Conservation (phyloP, 345 rosid genomes). For the Linum trigynum region DNA sequence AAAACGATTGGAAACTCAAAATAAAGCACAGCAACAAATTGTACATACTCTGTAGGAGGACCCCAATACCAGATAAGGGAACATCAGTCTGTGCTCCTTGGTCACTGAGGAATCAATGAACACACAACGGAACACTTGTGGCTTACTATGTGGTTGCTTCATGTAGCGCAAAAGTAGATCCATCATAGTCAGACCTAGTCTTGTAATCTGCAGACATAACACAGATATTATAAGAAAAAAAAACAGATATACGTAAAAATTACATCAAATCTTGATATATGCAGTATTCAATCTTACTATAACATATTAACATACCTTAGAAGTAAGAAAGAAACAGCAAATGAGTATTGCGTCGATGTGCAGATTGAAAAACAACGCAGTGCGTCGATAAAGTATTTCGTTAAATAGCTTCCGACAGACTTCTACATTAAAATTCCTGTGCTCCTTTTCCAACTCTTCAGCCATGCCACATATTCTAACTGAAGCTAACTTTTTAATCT, state of each 20-base stretch:
- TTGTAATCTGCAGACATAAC: constrained; percentile 57
- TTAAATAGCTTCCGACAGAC: constrained; percentile 55
- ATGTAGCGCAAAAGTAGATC: constrained; percentile 74
- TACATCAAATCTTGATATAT: too few relatives aligned
- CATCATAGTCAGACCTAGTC: constrained; percentile 62
- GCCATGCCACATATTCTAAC: constrained; percentile 77
- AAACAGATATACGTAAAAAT: constrained; percentile 4
- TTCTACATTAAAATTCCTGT: constrained; percentile 55
- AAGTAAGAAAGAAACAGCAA: constrained; percentile 74
- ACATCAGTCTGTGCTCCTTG: too few relatives aligned
- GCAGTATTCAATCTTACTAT: too few relatives aligned
- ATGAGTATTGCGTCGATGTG: constrained; percentile 82
- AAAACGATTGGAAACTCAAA: too few relatives aligned
- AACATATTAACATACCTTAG: constrained; percentile 38
- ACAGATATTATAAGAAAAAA: constrained; percentile 11
- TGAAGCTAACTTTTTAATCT: constrained; percentile 81
- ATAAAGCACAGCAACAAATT: too few relatives aligned
- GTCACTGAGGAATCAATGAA: constrained; percentile 36
- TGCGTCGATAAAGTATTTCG: constrained; percentile 49
- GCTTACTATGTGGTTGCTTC: constrained; percentile 96
- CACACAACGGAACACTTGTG: constrained; percentile 77
- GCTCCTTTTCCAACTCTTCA: constrained; percentile 66
- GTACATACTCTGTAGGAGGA: too few relatives aligned
- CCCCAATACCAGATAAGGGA: too few relatives aligned
- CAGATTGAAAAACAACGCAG: constrained; percentile 60